Evolutionary conservation across 768 basidiomycete species (phyloP), one percentile per base, ranked within the genome.

Genomic region (Boletellus ananiceps): DNA sequence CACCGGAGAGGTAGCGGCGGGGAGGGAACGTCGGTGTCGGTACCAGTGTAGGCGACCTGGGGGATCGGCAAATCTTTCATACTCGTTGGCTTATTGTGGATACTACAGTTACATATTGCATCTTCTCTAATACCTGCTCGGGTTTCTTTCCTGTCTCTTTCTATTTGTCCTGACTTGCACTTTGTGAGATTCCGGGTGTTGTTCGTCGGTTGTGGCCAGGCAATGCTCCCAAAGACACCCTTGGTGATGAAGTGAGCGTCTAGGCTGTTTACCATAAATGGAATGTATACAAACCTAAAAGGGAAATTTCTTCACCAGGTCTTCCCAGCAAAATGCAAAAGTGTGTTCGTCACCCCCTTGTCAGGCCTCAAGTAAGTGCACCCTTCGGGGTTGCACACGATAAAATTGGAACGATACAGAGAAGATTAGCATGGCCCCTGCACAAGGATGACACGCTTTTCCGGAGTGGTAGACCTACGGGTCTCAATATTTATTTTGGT

Each of bases 341-440:
- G 25, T 57, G 4, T 12, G 46, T 38, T 60, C 44, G 2, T 12
- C 1, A 8, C 36, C 13, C 40, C 15, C 14, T 3, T 4, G 0
- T 0, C 0, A 0, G 2, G 1, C 2, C 49, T 4, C 8, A 1
- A 0, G 0, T 2, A 8, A 56, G 32, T 81, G 83, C 83, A 83
- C 84, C 83, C 83, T 86, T 86, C 83, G 83, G 84, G 83, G 87
- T 85, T 85, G 83, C 88, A 88, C 86, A 89, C 83, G 85, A 86
- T 88, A 93, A 92, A 90, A 88, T 93, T 92, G 91, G 88, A 93
- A 93, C 90, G 88, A 93, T 94, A 93, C 92, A 93, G 92, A 95
- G 93, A 94, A 94, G 93, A 93, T 95, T 93, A 94, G 93, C 93
- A 39, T 47, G 89, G 93, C 92, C 93, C 93, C 93, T 95, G 93